Conservation (phyloP, 768 basidiomycete species). For the Rhodotorula sphaerocarpa region DNA sequence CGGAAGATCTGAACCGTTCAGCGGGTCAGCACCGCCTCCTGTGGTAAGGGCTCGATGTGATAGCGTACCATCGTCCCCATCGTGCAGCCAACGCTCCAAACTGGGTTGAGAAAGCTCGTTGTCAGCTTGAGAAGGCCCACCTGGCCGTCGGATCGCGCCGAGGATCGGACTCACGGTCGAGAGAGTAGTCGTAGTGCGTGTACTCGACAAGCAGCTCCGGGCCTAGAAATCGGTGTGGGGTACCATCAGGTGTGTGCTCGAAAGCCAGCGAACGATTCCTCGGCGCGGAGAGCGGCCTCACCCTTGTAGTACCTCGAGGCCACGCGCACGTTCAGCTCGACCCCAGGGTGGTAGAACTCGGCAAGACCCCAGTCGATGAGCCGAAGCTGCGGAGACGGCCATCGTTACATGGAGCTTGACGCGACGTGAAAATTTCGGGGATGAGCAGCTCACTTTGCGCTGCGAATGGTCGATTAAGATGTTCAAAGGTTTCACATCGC, state of each 20-base stretch:
- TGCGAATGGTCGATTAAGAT: constrained; percentile 99
- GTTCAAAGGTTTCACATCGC: constrained; percentile 93
- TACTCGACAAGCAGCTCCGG: constrained; percentile 1
- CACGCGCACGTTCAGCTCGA: constrained; percentile 95
- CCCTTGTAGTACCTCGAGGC: constrained; percentile 98
- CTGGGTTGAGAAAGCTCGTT: constrained; percentile 63
- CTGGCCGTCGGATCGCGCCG: background rate
- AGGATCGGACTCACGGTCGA: constrained; percentile 9
- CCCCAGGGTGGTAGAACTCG: constrained; percentile 95
- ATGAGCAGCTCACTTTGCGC: constrained; percentile 63
- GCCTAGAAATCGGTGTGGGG: background rate
- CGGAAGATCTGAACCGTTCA: constrained; percentile 70
- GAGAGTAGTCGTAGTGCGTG: constrained; percentile 30
- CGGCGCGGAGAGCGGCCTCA: too few species aligned
- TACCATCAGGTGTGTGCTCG: background rate
- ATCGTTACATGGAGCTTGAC: background rate
- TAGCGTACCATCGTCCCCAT: constrained; percentile 95
- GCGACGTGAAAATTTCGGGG: too few species aligned
- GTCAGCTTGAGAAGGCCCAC: constrained; percentile 59
- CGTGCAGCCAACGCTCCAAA: constrained; percentile 99
- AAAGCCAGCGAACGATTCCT: constrained; percentile 48
- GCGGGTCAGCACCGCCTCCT: background rate
- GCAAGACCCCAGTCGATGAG: constrained; percentile 98
- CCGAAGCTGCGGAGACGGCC: constrained; percentile 55
- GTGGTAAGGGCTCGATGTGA: constrained; percentile 3